Conservation (phyloP, 306 rosid genomes). For the Lagenaria siceraria region DNA sequence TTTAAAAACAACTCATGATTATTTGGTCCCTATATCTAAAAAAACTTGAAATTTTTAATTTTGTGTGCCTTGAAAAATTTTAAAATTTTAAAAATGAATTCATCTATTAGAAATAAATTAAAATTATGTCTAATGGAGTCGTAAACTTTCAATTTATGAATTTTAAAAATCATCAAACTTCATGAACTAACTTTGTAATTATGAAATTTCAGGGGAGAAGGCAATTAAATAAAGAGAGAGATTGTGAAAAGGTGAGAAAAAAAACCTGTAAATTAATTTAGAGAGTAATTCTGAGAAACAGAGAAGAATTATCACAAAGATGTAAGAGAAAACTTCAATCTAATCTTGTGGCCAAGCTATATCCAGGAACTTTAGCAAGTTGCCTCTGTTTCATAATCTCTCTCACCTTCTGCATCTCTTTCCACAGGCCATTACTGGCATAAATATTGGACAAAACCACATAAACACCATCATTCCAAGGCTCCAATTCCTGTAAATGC, state of each 20-base stretch:
- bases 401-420: conserved; percentile 50
- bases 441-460: conserved; percentile 65
- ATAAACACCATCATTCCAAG: conserved; percentile 59
- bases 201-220: too few species aligned
- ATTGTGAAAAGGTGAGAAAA: background rate
- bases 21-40: too few species aligned
- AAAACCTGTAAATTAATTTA: background rate
- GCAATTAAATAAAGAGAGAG: background rate
- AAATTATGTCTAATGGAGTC: too few species aligned
- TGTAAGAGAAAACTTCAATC: conserved; percentile 15
- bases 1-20: too few species aligned
- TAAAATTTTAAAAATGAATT: too few species aligned
- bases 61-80: too few species aligned
- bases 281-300: background rate
- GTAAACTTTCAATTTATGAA: too few species aligned
- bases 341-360: conserved; percentile 42
- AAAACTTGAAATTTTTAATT: too few species aligned
- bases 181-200: too few species aligned
- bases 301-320: conserved; percentile 1
- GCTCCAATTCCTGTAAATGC: conserved; percentile 61
- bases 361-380: conserved; percentile 55
- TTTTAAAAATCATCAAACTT: too few species aligned
- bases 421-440: conserved; percentile 61
- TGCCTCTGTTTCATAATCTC: conserved; percentile 34
- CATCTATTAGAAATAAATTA: too few species aligned